Evolutionary conservation across 768 basidiomycete species (phyloP), one percentile per base, ranked within the genome.

Genomic region (Roridomyces roridus): DNA sequence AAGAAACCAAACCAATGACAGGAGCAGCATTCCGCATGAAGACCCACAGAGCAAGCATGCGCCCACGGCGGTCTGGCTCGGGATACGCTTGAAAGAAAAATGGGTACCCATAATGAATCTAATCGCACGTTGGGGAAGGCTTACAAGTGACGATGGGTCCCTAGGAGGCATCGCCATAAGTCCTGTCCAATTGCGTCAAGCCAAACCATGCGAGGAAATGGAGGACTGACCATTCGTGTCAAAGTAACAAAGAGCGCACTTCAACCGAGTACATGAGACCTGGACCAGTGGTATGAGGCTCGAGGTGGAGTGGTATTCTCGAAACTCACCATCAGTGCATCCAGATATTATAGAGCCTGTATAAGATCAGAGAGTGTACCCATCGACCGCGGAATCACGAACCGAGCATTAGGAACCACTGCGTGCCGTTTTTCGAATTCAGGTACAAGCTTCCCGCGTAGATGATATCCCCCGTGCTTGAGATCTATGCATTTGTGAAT

Each of bases 331-430:
- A 48, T 71, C 70, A 1, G 71, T 72, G 35, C 57, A 60, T 26
- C 71, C 71, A 23, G 70, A 71, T 23, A 69, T 52, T 37, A 72
- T 71, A 21, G 70, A 71, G 18, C 70, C 70, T 67, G 31, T 26
- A 20, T 20, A 18, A 11, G 15, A 46, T 51, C 23, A 35, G 29
- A 15, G 31, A 55, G 4, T 44, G 42, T 25, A 43, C 5, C 10
- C 20, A 9, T 9, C 36, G 15, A 48, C 23, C 15, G 44, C 26
- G 17, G 11, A 26, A 17, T 10, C 37, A 24, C 36, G 29, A 41
- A 66, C 67, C 69, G 11, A 72, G 60, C 70, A 72, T 71, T 57
- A 72, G 64, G 57, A 72, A 72, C 71, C 71, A 72, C 46, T 72
- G 71, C 7, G 68, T 70, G 18, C 71, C 71, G 55, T 69, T 71